Conservation (phyloP, 2,329 filamentous ascomycete species). For the Lachnellula hyalina region DNA sequence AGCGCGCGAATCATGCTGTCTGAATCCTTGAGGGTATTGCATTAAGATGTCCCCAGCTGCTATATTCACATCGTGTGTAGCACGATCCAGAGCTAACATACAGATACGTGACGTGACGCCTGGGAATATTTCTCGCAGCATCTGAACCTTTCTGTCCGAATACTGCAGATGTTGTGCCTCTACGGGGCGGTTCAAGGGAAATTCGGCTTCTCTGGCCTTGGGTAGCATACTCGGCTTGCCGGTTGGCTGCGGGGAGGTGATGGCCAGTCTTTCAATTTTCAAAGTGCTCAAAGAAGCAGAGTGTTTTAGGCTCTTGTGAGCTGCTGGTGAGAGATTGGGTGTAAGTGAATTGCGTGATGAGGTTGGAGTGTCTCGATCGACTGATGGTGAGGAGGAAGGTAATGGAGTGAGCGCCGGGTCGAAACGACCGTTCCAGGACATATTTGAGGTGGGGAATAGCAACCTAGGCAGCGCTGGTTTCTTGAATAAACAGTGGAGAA, state of each 20-base stretch:
- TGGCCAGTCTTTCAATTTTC: not conserved
- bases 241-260: not conserved
- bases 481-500: too few species aligned
- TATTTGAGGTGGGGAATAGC: too few species aligned
- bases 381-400: not conserved
- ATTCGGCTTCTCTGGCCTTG: not conserved
- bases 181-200: not conserved
- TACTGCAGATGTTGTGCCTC: not conserved
- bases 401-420: not conserved
- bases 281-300: not conserved
- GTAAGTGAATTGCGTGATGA: not conserved
- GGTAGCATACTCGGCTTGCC: not conserved
- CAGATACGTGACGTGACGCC: too few species aligned
- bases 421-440: too few species aligned
- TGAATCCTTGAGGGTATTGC: too few species aligned
- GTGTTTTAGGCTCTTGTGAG: not conserved
- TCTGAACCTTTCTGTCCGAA: not conserved
- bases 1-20: too few species aligned
- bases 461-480: too few species aligned
- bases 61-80: too few species aligned
- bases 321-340: not conserved
- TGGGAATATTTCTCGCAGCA: too few species aligned
- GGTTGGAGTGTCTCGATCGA: not conserved
- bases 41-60: too few species aligned
- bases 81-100: too few species aligned